Conservation (phyloP, 140 eudicot species). For the Bidens hawaiensis region DNA sequence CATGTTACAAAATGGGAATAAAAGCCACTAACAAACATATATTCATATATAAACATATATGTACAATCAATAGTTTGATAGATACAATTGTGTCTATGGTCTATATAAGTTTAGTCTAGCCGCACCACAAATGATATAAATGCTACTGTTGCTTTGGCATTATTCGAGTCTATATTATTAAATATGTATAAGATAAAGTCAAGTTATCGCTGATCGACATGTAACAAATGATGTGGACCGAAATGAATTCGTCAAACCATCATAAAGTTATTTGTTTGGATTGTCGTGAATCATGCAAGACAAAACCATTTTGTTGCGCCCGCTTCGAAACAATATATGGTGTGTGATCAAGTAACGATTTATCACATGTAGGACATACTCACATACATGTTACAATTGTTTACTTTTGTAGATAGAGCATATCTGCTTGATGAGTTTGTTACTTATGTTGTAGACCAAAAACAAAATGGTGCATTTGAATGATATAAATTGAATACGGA, state of each 20-base stretch:
- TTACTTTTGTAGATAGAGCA: neutral
- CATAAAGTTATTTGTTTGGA: neutral
- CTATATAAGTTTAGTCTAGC: neutral
- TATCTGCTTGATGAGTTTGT: too few species aligned
- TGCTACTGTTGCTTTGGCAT: neutral
- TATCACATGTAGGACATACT: neutral
- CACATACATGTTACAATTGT: neutral
- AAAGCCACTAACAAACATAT: conserved; percentile 19
- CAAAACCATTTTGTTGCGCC: neutral
- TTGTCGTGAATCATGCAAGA: neutral
- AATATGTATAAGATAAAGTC: neutral
- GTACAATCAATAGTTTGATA: neutral
- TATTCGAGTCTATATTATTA: neutral
- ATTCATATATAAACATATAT: neutral
- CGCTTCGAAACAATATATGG: neutral
- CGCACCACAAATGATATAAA: neutral
- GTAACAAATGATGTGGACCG: conserved; percentile 14
- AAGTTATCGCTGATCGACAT: neutral
- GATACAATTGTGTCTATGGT: neutral
- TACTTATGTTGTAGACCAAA: neutral
- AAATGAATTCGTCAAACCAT: neutral
- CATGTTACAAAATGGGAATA: conserved; percentile 16
- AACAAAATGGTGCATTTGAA: neutral
- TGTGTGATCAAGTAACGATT: neutral
- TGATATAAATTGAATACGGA: too few species aligned